phyloP scores from a whole-genome alignment of 2,329 filamentous ascomycete genomes.

The Colletotrichum acutatum region DNA sequence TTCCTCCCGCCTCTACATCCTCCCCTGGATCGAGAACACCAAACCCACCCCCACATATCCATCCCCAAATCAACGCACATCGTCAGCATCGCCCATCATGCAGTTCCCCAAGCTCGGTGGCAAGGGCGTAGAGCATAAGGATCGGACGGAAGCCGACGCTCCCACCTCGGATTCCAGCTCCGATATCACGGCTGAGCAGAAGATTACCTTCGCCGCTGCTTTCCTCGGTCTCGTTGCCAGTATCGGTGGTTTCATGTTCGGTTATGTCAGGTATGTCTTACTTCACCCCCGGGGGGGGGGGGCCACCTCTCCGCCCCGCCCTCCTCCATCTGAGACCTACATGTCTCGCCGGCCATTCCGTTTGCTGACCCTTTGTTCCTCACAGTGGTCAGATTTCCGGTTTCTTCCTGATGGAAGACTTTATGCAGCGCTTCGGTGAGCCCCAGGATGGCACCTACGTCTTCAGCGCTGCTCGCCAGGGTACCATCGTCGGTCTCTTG shows the following conservation, averaged over 20 bases:
- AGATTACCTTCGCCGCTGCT: constrained; percentile 53
- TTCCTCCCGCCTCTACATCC: not conserved
- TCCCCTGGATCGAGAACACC: not conserved
- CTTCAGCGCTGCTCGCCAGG: constrained; percentile 70
- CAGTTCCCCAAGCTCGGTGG: constrained; percentile 32
- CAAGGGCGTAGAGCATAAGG: constrained; percentile 31
- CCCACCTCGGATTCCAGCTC: constrained; percentile 6
- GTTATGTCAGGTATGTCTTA: constrained; percentile 61
- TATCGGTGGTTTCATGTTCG: constrained; percentile 68
- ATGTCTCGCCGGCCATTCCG: not conserved
- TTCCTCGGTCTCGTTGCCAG: constrained; percentile 63
- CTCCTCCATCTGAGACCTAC: not conserved
- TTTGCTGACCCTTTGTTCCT: not conserved
- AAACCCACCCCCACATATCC: not conserved
- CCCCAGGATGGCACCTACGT: constrained; percentile 50
- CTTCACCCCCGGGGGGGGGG: too few relatives aligned
- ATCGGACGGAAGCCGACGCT: constrained; percentile 7
- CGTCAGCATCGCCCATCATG: constrained; percentile 24
- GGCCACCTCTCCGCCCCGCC: not conserved
- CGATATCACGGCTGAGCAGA: constrained; percentile 38
- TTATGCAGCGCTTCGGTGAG: constrained; percentile 63
- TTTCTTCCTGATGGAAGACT: constrained; percentile 71
- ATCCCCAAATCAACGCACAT: not conserved
- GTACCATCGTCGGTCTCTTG: constrained; percentile 72
- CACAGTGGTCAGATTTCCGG: constrained; percentile 68